These are phyloP conservation scores for Trichomonas tenax DNA, from an alignment of 208 protist genomes.

Conservation along the genomic window DNA sequence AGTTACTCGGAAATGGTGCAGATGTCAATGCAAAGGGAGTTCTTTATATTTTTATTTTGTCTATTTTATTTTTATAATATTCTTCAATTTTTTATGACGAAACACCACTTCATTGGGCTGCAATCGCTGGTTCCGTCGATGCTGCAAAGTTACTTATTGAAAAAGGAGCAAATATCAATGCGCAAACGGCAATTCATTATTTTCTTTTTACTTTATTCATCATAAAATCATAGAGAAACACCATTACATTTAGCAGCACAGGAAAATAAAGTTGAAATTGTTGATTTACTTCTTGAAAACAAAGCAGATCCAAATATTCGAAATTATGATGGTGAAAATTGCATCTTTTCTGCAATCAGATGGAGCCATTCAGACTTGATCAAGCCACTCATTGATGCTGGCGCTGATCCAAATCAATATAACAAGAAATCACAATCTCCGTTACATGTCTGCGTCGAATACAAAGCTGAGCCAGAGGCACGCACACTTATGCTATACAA, in stretches of 20 bases:
- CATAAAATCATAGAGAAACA: background rate
- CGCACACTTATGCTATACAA: background rate
- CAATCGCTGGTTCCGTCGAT: background rate
- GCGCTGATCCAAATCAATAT: background rate
- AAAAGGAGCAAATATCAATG: background rate
- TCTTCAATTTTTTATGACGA: background rate
- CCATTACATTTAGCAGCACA: background rate
- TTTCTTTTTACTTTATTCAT: background rate
- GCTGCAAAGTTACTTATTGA: background rate
- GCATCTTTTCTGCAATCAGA: background rate
- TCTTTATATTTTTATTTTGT: background rate
- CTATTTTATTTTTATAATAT: background rate
- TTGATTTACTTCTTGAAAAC: background rate
- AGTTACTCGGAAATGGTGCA: background rate
- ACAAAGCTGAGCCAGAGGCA: background rate
- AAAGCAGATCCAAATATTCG: background rate
- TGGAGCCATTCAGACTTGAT: background rate
- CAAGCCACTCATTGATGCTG: background rate
- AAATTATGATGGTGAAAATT: background rate
- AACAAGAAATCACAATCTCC: background rate
- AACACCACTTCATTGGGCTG: conserved; percentile 11
- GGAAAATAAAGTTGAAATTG: background rate
- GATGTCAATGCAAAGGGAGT: background rate
- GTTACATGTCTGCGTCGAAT: background rate
- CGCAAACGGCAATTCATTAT: background rate